phyloP scores from a whole-genome alignment of 1,284 basidiomycete species.

The Ganoderma boninense region DNA sequence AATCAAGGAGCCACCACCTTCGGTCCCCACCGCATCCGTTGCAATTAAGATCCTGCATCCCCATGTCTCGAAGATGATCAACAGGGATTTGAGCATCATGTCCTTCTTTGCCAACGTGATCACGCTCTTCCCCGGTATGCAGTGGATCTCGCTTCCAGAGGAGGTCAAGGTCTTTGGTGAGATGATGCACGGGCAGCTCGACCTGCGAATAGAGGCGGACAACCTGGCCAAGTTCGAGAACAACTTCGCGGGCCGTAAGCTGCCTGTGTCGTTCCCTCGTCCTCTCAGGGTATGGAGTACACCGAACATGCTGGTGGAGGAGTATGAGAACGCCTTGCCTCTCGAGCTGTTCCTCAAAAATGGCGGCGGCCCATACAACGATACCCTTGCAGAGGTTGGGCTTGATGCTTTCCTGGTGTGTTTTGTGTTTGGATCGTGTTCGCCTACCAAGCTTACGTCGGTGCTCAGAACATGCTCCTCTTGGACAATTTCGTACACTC shows the following conservation, averaged over 20 bases:
- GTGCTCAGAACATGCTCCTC: constrained; percentile 90
- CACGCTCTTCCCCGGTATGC: constrained; percentile 89
- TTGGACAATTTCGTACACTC: constrained; percentile 99
- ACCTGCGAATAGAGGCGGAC: constrained; percentile 90
- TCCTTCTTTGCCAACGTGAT: constrained; percentile 88
- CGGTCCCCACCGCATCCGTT: constrained; percentile 83
- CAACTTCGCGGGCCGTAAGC: constrained; percentile 84
- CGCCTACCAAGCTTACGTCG: constrained; percentile 4
- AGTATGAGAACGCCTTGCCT: constrained; percentile 93
- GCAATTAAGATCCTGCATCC: constrained; percentile 98
- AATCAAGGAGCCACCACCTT: constrained; percentile 66
- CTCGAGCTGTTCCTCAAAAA: constrained; percentile 89
- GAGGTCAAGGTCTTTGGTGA: constrained; percentile 94
- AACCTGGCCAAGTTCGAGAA: constrained; percentile 89
- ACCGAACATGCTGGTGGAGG: constrained; percentile 87
- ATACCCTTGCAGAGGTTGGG: constrained; percentile 91
- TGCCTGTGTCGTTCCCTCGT: constrained; percentile 90
- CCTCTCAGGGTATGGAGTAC: constrained; percentile 86
- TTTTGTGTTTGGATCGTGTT: neutral
- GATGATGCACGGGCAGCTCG: constrained; percentile 98
- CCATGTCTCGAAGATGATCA: constrained; percentile 81
- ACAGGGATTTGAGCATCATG: constrained; percentile 94
- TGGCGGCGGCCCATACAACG: constrained; percentile 92
- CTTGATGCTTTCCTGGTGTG: constrained; percentile 94
- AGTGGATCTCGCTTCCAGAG: constrained; percentile 96